Conservation (phyloP, 805 yeast species). For the Sugiyamaella floridensis region DNA sequence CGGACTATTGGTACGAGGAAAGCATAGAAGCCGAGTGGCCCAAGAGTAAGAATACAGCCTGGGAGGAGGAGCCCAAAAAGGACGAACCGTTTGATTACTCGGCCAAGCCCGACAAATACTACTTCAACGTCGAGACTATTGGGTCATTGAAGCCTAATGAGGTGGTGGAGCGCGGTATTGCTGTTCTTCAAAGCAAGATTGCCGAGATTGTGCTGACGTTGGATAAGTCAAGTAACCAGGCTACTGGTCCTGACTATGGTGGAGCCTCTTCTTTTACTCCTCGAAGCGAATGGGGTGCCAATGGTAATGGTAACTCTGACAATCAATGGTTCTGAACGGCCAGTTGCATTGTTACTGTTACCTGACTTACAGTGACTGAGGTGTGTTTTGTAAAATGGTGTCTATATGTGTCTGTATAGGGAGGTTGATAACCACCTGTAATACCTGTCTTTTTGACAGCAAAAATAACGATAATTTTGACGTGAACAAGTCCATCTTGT, state of each 20-base stretch:
- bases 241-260: background rate
- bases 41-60: slow-evolving; percentile 73
- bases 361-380: too few relatives aligned
- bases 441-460: background rate
- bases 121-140: slow-evolving; percentile 86
- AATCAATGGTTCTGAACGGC: slow-evolving; percentile 1
- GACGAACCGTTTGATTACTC: slow-evolving; percentile 79
- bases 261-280: background rate
- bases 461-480: background rate
- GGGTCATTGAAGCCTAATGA: slow-evolving; percentile 86
- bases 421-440: too few relatives aligned
- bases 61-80: slow-evolving; percentile 91
- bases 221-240: slow-evolving; percentile 26
- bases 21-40: slow-evolving; percentile 94
- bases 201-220: slow-evolving; percentile 79
- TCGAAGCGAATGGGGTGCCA: slow-evolving; percentile 1
- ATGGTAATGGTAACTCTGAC: background rate
- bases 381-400: too few relatives aligned
- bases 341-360: background rate
- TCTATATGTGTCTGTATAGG: too few relatives aligned
- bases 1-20: slow-evolving; percentile 94
- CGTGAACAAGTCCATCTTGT: too few relatives aligned
- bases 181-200: slow-evolving; percentile 78
- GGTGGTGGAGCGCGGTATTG: slow-evolving; percentile 78
- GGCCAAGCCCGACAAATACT: slow-evolving; percentile 75